Conservation (phyloP, 139 green algal species). For the Deuterostichococcus epilithicus region DNA sequence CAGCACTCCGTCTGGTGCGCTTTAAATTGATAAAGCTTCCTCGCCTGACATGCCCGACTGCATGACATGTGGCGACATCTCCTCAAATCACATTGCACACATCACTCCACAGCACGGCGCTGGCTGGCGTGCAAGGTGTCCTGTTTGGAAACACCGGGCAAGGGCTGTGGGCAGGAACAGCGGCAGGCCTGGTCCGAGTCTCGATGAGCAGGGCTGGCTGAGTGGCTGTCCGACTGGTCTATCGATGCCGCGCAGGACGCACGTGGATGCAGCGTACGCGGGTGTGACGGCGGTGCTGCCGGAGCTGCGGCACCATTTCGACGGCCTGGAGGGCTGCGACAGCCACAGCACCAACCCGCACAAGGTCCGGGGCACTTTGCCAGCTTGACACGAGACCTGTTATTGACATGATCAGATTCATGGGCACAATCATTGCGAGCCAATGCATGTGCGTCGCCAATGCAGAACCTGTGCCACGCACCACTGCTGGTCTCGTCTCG, state of each 20-base stretch:
- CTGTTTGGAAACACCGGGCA: too few species aligned
- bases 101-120: neutral
- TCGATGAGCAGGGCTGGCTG: too few species aligned
- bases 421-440: too few species aligned
- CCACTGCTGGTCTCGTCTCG: too few species aligned
- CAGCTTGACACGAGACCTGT: neutral
- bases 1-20: slow-evolving; percentile 27
- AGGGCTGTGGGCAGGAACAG: too few species aligned
- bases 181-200: too few species aligned
- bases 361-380: slow-evolving; percentile 29
- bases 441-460: too few species aligned
- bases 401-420: neutral
- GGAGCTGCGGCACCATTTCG: slow-evolving; percentile 56
- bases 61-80: too few species aligned
- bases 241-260: slow-evolving; percentile 37
- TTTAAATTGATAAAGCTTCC: too few species aligned
- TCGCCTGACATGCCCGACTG: too few species aligned
- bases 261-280: slow-evolving; percentile 84
- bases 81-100: neutral
- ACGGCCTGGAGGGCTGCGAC: slow-evolving; percentile 49
- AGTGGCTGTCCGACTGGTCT: neutral
- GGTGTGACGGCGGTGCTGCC: slow-evolving; percentile 57
- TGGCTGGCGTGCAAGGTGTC: too few species aligned
- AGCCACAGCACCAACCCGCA: slow-evolving; percentile 68
- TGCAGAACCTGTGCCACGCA: too few species aligned